phyloP scores from a whole-genome alignment of 2,329 filamentous ascomycete species.

The Blumeriella jaapii region DNA sequence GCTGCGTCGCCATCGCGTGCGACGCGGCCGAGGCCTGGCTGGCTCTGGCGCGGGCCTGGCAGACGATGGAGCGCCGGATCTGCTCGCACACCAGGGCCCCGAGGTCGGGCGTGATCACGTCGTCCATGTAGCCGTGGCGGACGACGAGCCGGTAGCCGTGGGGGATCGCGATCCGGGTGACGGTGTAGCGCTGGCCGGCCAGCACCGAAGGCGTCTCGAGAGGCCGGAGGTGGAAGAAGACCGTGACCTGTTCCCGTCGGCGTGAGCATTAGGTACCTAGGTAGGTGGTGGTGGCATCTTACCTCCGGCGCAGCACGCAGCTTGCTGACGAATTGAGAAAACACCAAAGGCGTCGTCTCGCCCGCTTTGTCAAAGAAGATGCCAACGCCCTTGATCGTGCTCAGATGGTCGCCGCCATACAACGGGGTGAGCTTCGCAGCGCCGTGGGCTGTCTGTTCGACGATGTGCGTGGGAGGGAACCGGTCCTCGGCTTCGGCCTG shows the following conservation, averaged over 20 bases:
- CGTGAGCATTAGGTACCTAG: not conserved
- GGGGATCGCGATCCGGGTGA: conserved; percentile 33
- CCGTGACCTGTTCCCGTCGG: conserved; percentile 18
- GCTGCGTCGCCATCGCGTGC: conserved; percentile 5
- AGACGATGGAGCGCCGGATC: conserved; percentile 37
- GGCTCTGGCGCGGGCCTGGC: conserved; percentile 12
- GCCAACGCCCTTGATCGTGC: conserved; percentile 45
- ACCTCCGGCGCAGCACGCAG: conserved; percentile 55
- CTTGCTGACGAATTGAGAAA: conserved; percentile 63
- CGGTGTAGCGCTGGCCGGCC: conserved; percentile 34
- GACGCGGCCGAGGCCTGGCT: not conserved
- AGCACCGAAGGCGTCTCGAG: conserved; percentile 46
- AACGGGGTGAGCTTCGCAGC: conserved; percentile 29
- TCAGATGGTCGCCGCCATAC: conserved; percentile 31
- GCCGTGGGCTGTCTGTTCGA: conserved; percentile 28
- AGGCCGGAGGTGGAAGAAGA: conserved; percentile 63
- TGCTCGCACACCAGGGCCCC: conserved; percentile 47
- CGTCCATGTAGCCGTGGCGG: conserved; percentile 62
- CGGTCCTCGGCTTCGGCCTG: conserved; percentile 52
- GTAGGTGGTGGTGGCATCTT: too few species aligned
- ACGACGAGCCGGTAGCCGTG: conserved; percentile 59
- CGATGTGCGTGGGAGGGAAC: conserved; percentile 37
- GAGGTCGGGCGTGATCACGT: conserved; percentile 54
- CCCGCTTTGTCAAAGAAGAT: conserved; percentile 74
- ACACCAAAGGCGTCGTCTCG: conserved; percentile 51